Conservation (phyloP, 2,329 filamentous ascomycete species). For the Colletotrichum liaoningense region DNA sequence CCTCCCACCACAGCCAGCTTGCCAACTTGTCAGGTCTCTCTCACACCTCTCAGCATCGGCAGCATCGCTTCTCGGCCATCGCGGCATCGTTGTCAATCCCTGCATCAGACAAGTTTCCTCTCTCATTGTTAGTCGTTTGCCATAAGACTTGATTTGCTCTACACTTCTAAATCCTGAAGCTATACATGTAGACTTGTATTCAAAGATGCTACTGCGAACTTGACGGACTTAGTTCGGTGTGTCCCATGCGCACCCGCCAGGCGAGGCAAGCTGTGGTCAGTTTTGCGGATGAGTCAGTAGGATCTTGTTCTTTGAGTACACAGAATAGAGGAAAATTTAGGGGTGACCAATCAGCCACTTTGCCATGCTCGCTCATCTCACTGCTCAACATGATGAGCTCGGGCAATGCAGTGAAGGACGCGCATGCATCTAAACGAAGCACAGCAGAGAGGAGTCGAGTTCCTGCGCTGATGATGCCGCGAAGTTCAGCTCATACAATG, state of each 20-base stretch:
- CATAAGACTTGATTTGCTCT: not conserved
- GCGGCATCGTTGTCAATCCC: not conserved
- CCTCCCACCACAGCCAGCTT: too few species aligned
- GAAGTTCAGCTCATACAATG: not conserved
- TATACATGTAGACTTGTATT: not conserved
- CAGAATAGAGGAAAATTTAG: not conserved
- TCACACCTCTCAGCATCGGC: not conserved
- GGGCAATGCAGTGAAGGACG: not conserved
- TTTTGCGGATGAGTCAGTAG: not conserved
- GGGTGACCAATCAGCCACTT: not conserved
- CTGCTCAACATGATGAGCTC: too few species aligned
- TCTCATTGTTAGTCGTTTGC: not conserved
- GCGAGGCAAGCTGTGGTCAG: not conserved
- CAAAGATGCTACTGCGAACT: not conserved
- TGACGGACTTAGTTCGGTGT: slow-evolving; percentile 1
- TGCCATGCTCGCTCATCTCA: too few species aligned
- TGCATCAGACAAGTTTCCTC: not conserved
- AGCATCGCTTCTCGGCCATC: not conserved
- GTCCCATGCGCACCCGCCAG: not conserved
- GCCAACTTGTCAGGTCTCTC: not conserved
- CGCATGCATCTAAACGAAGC: not conserved
- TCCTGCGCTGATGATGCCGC: not conserved
- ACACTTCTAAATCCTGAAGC: too few species aligned
- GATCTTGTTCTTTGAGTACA: not conserved
- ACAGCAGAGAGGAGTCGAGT: not conserved